Percentiles rank a stretch among this genome's conserved stretches.
Evolutionary conservation across 768 basidiomycete genomes (phyloP).

Genomic region (Coprinopsis cinerea): DNA sequence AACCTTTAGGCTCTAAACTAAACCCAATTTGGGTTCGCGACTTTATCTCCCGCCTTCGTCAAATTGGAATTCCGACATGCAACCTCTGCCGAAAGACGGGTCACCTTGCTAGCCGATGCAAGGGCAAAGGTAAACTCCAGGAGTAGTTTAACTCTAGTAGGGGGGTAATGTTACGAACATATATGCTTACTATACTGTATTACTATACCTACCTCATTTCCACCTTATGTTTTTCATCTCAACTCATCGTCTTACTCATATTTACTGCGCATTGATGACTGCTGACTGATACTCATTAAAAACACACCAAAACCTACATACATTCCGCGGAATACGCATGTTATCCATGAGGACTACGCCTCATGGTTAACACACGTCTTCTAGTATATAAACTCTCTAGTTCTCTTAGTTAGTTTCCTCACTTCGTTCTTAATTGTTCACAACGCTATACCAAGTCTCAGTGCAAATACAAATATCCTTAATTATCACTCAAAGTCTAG

Average conservation of each 20-base stretch:
- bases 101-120: background rate
- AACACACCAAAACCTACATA: too few relatives aligned
- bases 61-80: background rate
- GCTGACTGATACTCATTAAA: too few relatives aligned
- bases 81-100: background rate
- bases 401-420: background rate
- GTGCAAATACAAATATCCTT: too few relatives aligned
- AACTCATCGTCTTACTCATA: background rate
- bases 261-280: background rate
- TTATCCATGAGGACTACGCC: background rate
- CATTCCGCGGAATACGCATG: background rate
- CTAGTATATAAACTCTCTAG: background rate
- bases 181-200: background rate
- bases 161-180: slow-evolving; percentile 4
- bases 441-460: too few relatives aligned
- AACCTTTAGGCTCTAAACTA: too few relatives aligned
- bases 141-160: background rate
- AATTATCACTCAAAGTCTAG: too few relatives aligned
- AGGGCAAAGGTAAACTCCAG: background rate
- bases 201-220: background rate
- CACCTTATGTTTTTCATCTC: background rate
- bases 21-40: too few relatives aligned
- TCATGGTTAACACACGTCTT: background rate
- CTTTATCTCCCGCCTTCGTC: too few relatives aligned
- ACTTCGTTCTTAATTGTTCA: background rate